A percentile compares a stretch with the other conserved stretches of the same genome.
These are phyloP conservation scores for Podaxis carcinomalis DNA, from an alignment of 768 basidiomycete genomes.

Conservation along the genomic window DNA sequence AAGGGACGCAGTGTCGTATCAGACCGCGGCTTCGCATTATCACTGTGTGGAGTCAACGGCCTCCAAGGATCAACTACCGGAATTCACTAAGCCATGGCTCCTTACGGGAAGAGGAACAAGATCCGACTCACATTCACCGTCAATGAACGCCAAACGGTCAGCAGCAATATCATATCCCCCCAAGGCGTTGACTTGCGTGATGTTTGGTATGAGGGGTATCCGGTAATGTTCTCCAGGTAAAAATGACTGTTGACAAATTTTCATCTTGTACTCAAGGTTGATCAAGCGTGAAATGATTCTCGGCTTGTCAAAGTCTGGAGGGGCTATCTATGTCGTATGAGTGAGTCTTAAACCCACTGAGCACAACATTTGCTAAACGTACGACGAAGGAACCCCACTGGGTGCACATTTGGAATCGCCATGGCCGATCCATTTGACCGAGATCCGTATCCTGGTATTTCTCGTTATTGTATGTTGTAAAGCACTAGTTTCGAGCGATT, in stretches of 20 bases:
- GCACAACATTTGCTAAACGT: constrained; percentile 15
- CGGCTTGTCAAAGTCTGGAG: constrained; percentile 63
- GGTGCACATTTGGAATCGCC: constrained; percentile 90
- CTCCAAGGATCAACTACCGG: constrained; percentile 85
- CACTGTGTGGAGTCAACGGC: constrained; percentile 77
- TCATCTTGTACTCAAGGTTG: constrained; percentile 38
- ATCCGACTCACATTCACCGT: constrained; percentile 60
- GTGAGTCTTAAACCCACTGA: not conserved
- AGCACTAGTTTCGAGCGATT: constrained; percentile 52
- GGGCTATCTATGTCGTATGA: constrained; percentile 52
- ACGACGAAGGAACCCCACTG: constrained; percentile 95
- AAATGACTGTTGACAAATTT: constrained; percentile 44
- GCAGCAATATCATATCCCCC: constrained; percentile 79
- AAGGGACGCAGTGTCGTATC: constrained; percentile 78
- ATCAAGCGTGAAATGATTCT: constrained; percentile 74
- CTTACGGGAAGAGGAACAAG: no score
- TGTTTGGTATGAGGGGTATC: constrained; percentile 71
- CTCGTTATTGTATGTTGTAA: constrained; percentile 72
- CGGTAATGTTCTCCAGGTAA: constrained; percentile 70
- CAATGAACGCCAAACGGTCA: constrained; percentile 84
- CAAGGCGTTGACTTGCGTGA: constrained; percentile 74
- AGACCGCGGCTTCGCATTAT: constrained; percentile 57
- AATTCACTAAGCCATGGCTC: not conserved
- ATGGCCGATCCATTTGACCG: constrained; percentile 75
- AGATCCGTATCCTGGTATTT: constrained; percentile 59